Conservation (phyloP, 345 rosid genomes). For the Melaleuca quinquenervia region DNA sequence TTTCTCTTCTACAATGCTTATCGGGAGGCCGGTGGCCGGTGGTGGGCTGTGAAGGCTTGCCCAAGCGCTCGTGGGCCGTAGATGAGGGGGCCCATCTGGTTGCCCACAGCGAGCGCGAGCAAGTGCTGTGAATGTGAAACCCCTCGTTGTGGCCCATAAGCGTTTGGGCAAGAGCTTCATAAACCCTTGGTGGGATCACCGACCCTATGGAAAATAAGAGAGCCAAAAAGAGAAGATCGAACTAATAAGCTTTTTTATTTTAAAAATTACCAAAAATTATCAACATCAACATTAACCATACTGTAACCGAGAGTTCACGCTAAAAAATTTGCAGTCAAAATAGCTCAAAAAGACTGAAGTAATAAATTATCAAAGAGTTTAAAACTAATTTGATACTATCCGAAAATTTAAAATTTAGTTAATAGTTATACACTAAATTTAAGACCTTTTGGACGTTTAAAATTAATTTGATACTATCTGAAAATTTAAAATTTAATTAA, state of each 20-base stretch:
- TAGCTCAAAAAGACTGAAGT: rapidly evolving
- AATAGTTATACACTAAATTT: rapidly evolving
- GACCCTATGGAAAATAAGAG: neutral
- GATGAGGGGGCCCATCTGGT: no score
- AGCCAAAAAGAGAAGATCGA: no score
- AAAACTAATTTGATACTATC: neutral
- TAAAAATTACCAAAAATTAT: no score
- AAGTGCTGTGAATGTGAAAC: no score
- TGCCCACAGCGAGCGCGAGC: rapidly evolving
- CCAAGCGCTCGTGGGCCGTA: neutral
- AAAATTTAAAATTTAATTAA: neutral
- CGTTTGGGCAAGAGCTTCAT: neutral
- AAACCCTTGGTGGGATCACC: rapidly evolving
- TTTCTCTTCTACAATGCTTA: no score
- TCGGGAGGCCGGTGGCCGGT: no score
- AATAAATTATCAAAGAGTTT: rapidly evolving
- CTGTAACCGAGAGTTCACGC: rapidly evolving
- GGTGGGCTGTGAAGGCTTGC: neutral
- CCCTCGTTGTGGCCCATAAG: neutral
- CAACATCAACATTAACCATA: no score
- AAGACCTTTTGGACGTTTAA: no score
- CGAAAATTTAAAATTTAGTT: neutral
- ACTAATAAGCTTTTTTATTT: no score
- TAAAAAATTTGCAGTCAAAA: neutral
- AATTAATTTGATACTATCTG: neutral